Percentiles rank a stretch among this genome's conserved stretches.
Evolutionary conservation across 179 eudicot genomes (phyloP).

Genomic region (Silene vulgaris): DNA sequence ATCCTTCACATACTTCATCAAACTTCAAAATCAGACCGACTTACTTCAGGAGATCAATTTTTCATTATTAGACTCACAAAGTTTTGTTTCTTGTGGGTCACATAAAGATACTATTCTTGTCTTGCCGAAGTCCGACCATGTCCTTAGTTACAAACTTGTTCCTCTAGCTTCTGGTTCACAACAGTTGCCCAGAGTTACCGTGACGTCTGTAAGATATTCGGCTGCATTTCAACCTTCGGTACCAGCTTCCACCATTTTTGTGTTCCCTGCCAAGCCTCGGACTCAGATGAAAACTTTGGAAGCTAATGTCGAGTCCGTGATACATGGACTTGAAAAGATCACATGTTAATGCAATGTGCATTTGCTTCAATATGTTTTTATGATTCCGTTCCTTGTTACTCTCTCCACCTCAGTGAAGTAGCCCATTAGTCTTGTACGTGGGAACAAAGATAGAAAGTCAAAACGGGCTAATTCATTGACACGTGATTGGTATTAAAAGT

Average conservation of each 20-base stretch:
- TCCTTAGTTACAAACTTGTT: slow-evolving; percentile 68
- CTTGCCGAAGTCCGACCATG: slow-evolving; percentile 65
- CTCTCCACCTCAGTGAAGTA: background rate
- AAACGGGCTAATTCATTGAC: background rate
- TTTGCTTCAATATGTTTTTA: background rate
- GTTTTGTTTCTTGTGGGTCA: slow-evolving; percentile 76
- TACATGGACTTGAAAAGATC: slow-evolving; percentile 36
- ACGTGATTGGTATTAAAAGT: background rate
- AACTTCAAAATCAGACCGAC: slow-evolving; percentile 59
- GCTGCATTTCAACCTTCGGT: slow-evolving; percentile 72
- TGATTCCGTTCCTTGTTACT: background rate
- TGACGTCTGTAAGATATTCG: slow-evolving; percentile 62
- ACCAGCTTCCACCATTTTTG: slow-evolving; percentile 62
- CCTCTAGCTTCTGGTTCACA: slow-evolving; percentile 70
- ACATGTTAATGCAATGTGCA: background rate
- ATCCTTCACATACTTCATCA: slow-evolving; percentile 65
- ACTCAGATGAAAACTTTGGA: slow-evolving; percentile 29
- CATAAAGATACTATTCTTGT: slow-evolving; percentile 61
- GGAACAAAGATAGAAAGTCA: background rate
- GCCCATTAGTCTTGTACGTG: background rate
- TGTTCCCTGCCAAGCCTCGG: slow-evolving; percentile 75
- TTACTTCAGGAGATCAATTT: slow-evolving; percentile 85
- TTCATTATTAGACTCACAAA: slow-evolving; percentile 68
- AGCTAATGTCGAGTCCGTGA: slow-evolving; percentile 28
- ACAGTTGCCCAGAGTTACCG: slow-evolving; percentile 65